These are phyloP conservation scores for Triadica sebifera DNA, from an alignment of 345 rosid species.

Conservation along the genomic window DNA sequence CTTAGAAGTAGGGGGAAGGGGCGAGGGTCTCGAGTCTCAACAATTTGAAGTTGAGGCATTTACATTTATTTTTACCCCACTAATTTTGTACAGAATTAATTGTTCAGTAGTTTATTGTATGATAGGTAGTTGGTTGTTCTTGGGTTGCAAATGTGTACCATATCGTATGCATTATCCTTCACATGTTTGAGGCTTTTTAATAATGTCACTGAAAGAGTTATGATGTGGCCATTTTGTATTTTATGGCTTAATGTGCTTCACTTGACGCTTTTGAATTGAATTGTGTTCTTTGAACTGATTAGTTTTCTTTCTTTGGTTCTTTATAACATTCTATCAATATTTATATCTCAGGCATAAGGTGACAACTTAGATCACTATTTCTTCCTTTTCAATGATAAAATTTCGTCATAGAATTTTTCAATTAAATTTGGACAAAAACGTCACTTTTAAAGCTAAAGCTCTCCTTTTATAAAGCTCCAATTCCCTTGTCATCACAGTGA, in stretches of 20 bases:
- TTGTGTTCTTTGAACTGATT: not conserved
- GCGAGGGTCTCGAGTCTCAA: not conserved
- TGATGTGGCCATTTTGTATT: constrained; percentile 1
- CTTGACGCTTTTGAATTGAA: not conserved
- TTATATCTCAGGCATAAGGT: not conserved
- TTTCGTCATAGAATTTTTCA: too few species aligned
- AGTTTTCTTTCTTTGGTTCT: not conserved
- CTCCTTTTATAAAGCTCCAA: too few species aligned
- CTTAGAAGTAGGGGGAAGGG: not conserved
- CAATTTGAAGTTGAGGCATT: not conserved
- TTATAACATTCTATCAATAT: not conserved
- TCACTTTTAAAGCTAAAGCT: too few species aligned
- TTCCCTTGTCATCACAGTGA: too few species aligned
- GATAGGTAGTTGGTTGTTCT: not conserved
- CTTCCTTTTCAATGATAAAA: too few species aligned
- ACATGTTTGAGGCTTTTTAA: not conserved
- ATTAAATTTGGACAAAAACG: too few species aligned
- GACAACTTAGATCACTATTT: too few species aligned
- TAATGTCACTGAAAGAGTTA: not conserved
- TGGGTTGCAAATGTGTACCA: not conserved
- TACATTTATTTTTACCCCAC: not conserved
- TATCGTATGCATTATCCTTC: not conserved
- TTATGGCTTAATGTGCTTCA: not conserved
- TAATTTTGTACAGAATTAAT: constrained; percentile 13
- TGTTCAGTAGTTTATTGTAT: constrained; percentile 1